Evolutionary conservation across 148 eudicot species (phyloP), one percentile per base, ranked within the genome.

Genomic region (Agrostemma githago): DNA sequence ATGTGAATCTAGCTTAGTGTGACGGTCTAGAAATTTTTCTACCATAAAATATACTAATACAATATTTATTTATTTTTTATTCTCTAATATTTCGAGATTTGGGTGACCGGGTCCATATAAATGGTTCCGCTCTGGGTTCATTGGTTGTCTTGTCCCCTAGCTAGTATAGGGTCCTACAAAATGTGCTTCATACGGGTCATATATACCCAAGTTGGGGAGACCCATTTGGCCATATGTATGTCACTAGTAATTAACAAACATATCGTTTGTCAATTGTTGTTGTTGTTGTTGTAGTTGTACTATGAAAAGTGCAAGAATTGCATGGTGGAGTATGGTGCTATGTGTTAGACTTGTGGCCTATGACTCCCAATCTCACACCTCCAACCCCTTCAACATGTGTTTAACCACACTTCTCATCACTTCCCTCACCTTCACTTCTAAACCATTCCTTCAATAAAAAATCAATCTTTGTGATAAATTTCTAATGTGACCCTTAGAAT

Each of bases 281-380:
- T n/a, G n/a, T n/a, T n/a, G n/a, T n/a, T n/a, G n/a, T n/a, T n/a
- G n/a, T n/a, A n/a, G n/a, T n/a, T 42, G 56, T 48, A 11, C 12
- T 20, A 51, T 26, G 26, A 48, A 68, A 66, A 68, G 11, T 67
- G 54, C 71, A 44, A 8, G 3, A 67, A 11, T 34, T 70, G 72
- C 61, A 53, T 70, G 72, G 72, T 53, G 6, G 21, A 10, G 16
- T 15, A 14, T 14, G 72, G 17, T 26, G 72, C 34, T 70, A 70
- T 70, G 72, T 70, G 72, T 51, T 43, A 7, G 21, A 53, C 42
- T 53, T 5, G 60, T 26, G 72, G 61, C 72, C 72, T 51, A 53
- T 34, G 72, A 53, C 72, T 70, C 72, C 12, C 43, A 12, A 70
- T 34, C 54, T 51, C 4, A 70, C 4, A 51, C 56, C 56, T 51